Percentiles rank a stretch among this genome's conserved stretches.
These are phyloP conservation scores for Symbiotaphrina buchneri DNA, from an alignment of 495 filamentous ascomycete genomes.

Conservation along the genomic window DNA sequence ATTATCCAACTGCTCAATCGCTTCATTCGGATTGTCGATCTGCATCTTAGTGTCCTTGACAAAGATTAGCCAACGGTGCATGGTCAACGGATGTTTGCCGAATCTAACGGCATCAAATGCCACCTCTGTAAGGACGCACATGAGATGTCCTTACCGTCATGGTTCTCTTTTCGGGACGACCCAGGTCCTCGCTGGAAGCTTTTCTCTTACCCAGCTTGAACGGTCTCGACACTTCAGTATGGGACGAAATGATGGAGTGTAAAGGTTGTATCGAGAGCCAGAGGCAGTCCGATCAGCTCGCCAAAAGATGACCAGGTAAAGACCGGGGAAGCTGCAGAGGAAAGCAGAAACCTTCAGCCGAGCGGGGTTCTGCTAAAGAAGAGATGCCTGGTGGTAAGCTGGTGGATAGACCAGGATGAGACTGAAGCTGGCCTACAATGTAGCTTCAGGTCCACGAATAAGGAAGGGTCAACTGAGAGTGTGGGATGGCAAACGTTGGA, in stretches of 20 bases:
- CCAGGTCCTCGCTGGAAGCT: conserved; percentile 49
- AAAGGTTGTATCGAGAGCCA: too few relatives aligned
- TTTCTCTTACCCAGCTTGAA: conserved; percentile 72
- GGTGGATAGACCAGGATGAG: too few relatives aligned
- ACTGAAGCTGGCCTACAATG: too few relatives aligned
- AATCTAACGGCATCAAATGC: background rate
- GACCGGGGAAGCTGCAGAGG: too few relatives aligned
- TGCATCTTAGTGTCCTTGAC: conserved; percentile 51
- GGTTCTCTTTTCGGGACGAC: conserved; percentile 55
- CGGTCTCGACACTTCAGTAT: conserved; percentile 27
- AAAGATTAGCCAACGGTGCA: background rate
- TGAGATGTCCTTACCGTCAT: conserved; percentile 43
- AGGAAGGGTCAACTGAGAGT: too few relatives aligned
- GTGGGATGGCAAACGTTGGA: too few relatives aligned
- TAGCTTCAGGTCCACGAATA: too few relatives aligned
- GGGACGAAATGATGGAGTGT: conserved; percentile 31
- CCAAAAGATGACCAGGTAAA: too few relatives aligned
- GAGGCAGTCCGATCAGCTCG: too few relatives aligned
- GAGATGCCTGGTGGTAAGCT: too few relatives aligned
- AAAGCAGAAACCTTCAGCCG: too few relatives aligned
- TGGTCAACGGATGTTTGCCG: background rate
- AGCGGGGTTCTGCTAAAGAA: too few relatives aligned
- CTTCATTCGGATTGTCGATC: conserved; percentile 40
- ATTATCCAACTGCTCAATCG: conserved; percentile 33
- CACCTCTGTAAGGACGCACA: background rate